phyloP scores from a whole-genome alignment of 441 rosid species.

The Eutrema salsugineum region DNA sequence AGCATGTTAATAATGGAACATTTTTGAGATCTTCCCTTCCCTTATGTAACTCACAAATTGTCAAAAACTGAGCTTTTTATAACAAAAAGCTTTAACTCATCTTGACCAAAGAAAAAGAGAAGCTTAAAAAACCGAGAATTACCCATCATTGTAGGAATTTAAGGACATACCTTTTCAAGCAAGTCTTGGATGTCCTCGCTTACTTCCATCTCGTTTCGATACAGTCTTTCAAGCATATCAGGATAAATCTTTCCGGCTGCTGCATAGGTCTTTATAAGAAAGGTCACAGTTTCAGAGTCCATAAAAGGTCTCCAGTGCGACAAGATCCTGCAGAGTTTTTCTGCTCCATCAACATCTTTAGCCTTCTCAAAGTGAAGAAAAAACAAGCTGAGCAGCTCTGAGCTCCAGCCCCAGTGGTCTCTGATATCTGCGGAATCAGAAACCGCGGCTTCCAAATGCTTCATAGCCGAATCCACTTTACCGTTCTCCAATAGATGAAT shows the following conservation, averaged over 20 bases:
- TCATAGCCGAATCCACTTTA: slow-evolving; percentile 42
- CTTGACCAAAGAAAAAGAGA: no score
- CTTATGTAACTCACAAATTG: not conserved
- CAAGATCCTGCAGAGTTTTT: slow-evolving; percentile 47
- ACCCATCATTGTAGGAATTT: not conserved
- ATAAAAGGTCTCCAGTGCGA: slow-evolving; percentile 31
- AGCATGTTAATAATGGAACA: not conserved
- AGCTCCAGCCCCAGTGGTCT: slow-evolving; percentile 44
- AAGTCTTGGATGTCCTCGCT: slow-evolving; percentile 43
- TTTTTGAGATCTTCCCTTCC: not conserved
- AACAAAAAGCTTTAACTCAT: not conserved
- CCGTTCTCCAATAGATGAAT: slow-evolving; percentile 44
- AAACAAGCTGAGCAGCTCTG: slow-evolving; percentile 38
- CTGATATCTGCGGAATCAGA: slow-evolving; percentile 21
- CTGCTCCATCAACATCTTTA: slow-evolving; percentile 60
- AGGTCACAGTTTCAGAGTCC: slow-evolving; percentile 30
- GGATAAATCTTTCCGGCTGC: slow-evolving; percentile 57
- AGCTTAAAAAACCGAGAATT: not conserved
- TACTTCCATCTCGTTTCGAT: slow-evolving; percentile 38
- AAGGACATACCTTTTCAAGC: slow-evolving; percentile 46
- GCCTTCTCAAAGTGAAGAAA: slow-evolving; percentile 40
- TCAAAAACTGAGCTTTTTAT: not conserved
- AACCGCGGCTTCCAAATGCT: slow-evolving; percentile 49
- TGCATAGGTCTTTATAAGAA: slow-evolving; percentile 48
- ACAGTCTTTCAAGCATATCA: slow-evolving; percentile 48